These are phyloP conservation scores for Ustilago lituana DNA, from an alignment of 1,284 basidiomycete genomes.

Conservation along the genomic window DNA sequence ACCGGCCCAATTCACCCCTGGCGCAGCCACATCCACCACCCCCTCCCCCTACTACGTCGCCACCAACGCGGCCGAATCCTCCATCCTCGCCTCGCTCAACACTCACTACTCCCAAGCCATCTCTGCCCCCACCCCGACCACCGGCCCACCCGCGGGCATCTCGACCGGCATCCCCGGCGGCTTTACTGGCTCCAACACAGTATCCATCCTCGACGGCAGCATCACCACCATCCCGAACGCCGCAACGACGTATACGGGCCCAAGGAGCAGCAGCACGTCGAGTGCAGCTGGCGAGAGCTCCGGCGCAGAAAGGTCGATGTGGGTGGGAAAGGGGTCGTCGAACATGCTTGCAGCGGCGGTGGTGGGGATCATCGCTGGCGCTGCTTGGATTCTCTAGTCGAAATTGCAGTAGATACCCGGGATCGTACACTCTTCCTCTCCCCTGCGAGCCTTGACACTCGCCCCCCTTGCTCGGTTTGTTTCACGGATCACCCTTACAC, in stretches of 20 bases:
- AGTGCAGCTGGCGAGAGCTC: neutral
- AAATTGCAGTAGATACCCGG: too few relatives aligned
- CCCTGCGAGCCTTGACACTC: too few relatives aligned
- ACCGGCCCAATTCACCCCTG: conserved; percentile 22
- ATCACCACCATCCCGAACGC: conserved; percentile 41
- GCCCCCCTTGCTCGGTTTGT: too few relatives aligned
- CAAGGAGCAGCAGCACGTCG: neutral
- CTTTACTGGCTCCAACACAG: conserved; percentile 25
- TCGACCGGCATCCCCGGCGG: conserved; percentile 32
- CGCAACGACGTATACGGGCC: conserved; percentile 39
- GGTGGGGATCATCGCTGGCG: conserved; percentile 12
- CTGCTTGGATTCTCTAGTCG: conserved; percentile 16
- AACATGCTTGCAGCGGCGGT: neutral
- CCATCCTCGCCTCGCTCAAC: conserved; percentile 24
- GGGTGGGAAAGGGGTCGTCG: neutral
- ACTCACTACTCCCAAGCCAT: conserved; percentile 48
- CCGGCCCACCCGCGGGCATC: conserved; percentile 32
- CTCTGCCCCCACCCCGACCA: conserved; percentile 32
- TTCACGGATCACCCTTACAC: too few relatives aligned
- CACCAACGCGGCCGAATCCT: conserved; percentile 29
- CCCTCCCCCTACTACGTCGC: conserved; percentile 32
- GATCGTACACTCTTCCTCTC: too few relatives aligned
- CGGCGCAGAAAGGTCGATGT: neutral
- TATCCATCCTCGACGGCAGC: conserved; percentile 29
- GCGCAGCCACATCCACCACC: conserved; percentile 11